Conservation (phyloP, 2,329 filamentous ascomycete genomes). For the Epicoccum sorghinum region DNA sequence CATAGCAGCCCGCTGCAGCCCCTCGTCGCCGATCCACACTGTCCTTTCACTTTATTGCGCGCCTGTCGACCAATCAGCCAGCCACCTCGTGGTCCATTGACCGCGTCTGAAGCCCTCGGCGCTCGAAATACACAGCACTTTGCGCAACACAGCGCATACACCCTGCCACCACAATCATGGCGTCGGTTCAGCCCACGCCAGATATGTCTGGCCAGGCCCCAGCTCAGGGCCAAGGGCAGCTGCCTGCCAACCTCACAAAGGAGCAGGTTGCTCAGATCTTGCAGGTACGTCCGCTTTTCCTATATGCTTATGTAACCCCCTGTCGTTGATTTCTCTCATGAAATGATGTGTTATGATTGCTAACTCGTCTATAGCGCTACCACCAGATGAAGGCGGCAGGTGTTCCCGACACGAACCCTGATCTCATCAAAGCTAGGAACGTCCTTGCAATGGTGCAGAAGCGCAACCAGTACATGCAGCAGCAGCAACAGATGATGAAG, state of each 20-base stretch:
- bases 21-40: constrained; percentile 28
- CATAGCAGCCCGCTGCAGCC: constrained; percentile 39
- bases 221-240: constrained; percentile 54
- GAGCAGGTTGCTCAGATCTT: constrained; percentile 79
- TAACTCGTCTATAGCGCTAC: constrained; percentile 71
- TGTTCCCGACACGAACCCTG: constrained; percentile 80
- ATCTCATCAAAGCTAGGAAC: constrained; percentile 81
- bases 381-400: constrained; percentile 87
- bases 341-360: constrained; percentile 15
- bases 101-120: constrained; percentile 23
- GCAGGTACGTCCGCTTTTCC: constrained; percentile 57
- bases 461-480: constrained; percentile 57
- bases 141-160: constrained; percentile 23
- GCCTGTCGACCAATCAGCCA: constrained; percentile 11
- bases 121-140: constrained; percentile 14
- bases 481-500: constrained; percentile 49
- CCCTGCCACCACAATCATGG: constrained; percentile 61
- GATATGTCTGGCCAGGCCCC: constrained; percentile 65
- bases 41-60: constrained; percentile 35
- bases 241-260: constrained; percentile 73
- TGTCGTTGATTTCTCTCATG: neutral
- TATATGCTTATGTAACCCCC: constrained; percentile 9
- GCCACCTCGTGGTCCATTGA: constrained; percentile 18
- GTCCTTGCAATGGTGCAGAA: constrained; percentile 75
- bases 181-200: constrained; percentile 76